Conservation (phyloP, 1,284 basidiomycete species). For the Ceratobasidium papillatum region DNA sequence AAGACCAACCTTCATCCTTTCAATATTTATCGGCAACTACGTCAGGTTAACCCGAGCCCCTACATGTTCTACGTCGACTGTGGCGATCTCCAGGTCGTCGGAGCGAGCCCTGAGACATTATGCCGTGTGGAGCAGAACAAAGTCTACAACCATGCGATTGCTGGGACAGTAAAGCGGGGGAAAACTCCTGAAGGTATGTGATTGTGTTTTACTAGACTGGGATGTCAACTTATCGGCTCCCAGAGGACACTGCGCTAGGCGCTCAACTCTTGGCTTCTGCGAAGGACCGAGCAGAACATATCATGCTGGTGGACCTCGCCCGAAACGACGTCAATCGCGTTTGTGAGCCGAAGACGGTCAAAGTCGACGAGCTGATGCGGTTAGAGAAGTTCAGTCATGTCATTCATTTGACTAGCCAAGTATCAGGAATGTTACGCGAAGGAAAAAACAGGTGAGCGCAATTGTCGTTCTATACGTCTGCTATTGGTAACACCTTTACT, state of each 20-base stretch:
- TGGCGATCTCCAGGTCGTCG: conserved; percentile 91
- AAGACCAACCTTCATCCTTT: conserved; percentile 94
- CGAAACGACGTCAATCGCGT: conserved; percentile 99
- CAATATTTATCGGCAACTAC: conserved; percentile 93
- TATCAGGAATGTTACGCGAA: conserved; percentile 86
- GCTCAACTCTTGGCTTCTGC: conserved; percentile 80
- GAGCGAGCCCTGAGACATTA: conserved; percentile 96
- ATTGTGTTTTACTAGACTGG: background rate
- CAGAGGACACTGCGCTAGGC: conserved; percentile 88
- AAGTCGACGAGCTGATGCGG: conserved; percentile 94
- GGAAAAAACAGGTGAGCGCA: conserved; percentile 77
- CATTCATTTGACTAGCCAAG: conserved; percentile 96
- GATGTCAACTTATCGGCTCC: background rate
- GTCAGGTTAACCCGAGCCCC: conserved; percentile 95
- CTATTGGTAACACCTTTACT: background rate
- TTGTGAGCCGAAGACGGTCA: conserved; percentile 93
- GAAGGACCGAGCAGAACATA: conserved; percentile 97
- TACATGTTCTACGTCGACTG: conserved; percentile 99
- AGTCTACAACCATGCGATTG: conserved; percentile 98
- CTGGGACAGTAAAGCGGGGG: conserved; percentile 92
- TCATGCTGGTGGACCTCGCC: conserved; percentile 98
- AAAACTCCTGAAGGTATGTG: conserved; percentile 79
- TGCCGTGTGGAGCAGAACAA: conserved; percentile 94
- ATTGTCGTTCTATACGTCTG: background rate
- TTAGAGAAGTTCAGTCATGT: conserved; percentile 98